phyloP scores from a whole-genome alignment of 257 asterid genomes.

The Petunia axillaris region DNA sequence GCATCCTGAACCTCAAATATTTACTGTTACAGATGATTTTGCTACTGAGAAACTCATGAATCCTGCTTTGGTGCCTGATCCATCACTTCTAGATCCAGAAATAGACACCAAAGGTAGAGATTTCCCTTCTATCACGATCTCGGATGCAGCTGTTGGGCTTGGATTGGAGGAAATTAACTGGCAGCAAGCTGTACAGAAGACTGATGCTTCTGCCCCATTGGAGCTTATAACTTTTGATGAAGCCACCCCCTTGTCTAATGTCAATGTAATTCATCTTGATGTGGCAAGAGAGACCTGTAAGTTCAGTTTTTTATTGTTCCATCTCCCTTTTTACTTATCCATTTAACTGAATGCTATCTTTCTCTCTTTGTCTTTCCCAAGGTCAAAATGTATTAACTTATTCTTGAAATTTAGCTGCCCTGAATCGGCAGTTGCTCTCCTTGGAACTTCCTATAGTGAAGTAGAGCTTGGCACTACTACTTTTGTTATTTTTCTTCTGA shows the following conservation, averaged over 20 bases:
- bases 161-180: constrained; percentile 48
- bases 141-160: constrained; percentile 38
- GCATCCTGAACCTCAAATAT: constrained; percentile 29
- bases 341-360: background rate
- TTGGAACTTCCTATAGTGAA: background rate
- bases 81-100: constrained; percentile 38
- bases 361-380: background rate
- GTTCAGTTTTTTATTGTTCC: constrained; percentile 25
- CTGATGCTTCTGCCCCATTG: constrained; percentile 32
- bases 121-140: constrained; percentile 32
- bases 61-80: constrained; percentile 36
- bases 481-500: background rate
- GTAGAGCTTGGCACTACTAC: background rate
- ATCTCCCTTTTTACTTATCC: background rate
- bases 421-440: background rate
- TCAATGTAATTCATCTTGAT: constrained; percentile 30
- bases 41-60: constrained; percentile 44
- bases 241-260: constrained; percentile 37
- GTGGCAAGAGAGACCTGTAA: constrained; percentile 50
- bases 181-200: constrained; percentile 39
- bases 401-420: background rate
- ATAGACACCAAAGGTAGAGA: constrained; percentile 28
- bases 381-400: background rate
- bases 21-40: constrained; percentile 28
- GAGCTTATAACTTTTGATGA: constrained; percentile 38